phyloP scores from a whole-genome alignment of 2,329 filamentous ascomycete species.

The Penicillium glabrum region DNA sequence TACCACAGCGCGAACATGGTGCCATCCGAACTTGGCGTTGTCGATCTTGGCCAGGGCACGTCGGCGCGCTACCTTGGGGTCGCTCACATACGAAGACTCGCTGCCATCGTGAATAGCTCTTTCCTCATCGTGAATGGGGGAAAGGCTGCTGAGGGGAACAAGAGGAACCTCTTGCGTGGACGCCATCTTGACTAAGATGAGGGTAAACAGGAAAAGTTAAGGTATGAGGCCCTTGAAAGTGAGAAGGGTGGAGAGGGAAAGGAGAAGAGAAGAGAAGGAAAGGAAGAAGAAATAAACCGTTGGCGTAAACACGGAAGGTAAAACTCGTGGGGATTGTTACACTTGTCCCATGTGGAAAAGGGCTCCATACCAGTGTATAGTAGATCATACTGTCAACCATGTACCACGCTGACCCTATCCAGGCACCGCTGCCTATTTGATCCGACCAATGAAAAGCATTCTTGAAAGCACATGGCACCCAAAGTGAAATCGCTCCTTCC shows the following conservation, averaged over 20 bases:
- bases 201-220: background rate
- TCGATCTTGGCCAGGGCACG: slow-evolving; percentile 79
- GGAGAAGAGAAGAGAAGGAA: background rate
- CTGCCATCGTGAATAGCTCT: background rate
- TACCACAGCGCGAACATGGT: slow-evolving; percentile 73
- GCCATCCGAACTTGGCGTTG: slow-evolving; percentile 80
- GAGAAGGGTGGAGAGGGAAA: background rate
- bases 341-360: background rate
- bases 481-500: background rate
- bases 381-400: background rate
- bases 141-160: too few relatives aligned
- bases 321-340: slow-evolving; percentile 4
- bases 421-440: background rate
- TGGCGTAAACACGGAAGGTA: background rate
- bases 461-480: background rate
- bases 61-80: slow-evolving; percentile 48
- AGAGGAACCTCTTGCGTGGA: background rate
- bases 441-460: background rate
- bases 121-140: background rate
- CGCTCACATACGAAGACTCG: background rate
- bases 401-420: background rate
- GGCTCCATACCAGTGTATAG: background rate
- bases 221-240: background rate
- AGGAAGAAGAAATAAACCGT: background rate
- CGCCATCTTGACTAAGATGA: background rate